Evolutionary conservation across 169 alveolate genomes (phyloP).

Genomic region (Cryptosporidium ryanae): DNA sequence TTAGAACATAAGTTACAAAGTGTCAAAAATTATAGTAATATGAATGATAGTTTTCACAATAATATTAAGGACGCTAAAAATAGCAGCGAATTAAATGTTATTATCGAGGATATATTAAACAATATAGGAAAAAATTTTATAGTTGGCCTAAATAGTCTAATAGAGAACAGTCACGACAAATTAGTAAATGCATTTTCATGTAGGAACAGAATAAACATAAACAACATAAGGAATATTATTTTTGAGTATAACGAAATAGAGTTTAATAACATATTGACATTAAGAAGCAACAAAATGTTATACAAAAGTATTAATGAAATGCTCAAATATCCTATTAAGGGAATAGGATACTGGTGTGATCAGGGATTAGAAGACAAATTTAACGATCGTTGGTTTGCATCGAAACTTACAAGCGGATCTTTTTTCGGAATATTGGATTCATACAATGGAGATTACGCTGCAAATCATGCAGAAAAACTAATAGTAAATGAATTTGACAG

Average conservation of each 20-base stretch:
- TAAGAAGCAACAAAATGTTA: neutral
- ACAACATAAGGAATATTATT: conserved; percentile 9
- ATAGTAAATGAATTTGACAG: conserved; percentile 23
- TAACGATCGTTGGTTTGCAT: conserved; percentile 66
- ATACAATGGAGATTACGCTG: conserved; percentile 7
- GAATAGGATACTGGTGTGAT: conserved; percentile 61
- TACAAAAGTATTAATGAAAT: neutral
- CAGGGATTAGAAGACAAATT: conserved; percentile 31
- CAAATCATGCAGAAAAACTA: conserved; percentile 13
- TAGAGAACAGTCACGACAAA: conserved; percentile 10
- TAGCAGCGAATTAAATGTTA: neutral
- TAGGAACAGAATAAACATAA: neutral
- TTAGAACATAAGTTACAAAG: conserved; percentile 13
- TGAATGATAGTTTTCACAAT: neutral
- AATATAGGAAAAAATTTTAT: conserved; percentile 51
- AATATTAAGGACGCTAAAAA: neutral
- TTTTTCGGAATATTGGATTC: conserved; percentile 62
- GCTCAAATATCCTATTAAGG: conserved; percentile 35
- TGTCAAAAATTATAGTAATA: conserved; percentile 2
- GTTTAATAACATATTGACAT: neutral
- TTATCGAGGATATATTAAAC: conserved; percentile 24
- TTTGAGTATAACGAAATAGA: conserved; percentile 18
- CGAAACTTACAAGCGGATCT: conserved; percentile 41
- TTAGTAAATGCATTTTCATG: conserved; percentile 1
- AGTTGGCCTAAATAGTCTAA: conserved; percentile 1